phyloP scores from a whole-genome alignment of 805 yeast species.

The Saturnispora kantuleensis region DNA sequence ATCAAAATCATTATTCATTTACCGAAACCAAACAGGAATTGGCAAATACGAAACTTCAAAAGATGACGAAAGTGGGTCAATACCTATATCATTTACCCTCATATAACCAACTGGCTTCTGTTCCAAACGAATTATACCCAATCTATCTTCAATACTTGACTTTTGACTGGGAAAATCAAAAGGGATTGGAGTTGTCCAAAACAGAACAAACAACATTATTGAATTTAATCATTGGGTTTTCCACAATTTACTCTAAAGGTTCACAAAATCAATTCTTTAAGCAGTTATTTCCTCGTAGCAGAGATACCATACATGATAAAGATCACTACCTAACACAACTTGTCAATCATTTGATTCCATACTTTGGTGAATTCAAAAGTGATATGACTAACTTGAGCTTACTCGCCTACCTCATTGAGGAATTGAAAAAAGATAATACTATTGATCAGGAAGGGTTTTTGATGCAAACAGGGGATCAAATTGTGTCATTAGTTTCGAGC shows the following conservation, averaged over 20 bases:
- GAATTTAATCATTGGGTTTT: constrained; percentile 33
- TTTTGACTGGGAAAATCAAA: constrained; percentile 23
- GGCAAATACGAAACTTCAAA: constrained; percentile 13
- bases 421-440: background rate
- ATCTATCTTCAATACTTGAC: constrained; percentile 32
- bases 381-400: constrained; percentile 12
- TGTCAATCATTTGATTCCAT: constrained; percentile 4
- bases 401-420: constrained; percentile 1
- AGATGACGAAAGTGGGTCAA: constrained; percentile 23
- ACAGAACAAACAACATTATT: constrained; percentile 28
- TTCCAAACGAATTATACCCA: constrained; percentile 28
- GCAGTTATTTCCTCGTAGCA: constrained; percentile 12
- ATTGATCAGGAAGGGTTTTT: constrained; percentile 5
- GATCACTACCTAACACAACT: constrained; percentile 14
- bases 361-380: constrained; percentile 7
- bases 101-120: constrained; percentile 18
- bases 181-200: constrained; percentile 21
- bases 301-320: constrained; percentile 2
- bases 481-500: constrained; percentile 3
- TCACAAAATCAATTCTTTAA: constrained; percentile 13
- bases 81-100: constrained; percentile 27
- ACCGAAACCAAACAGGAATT: constrained; percentile 7
- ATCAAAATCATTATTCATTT: constrained; percentile 13
- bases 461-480: background rate
- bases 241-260: constrained; percentile 23